phyloP scores from a whole-genome alignment of 768 basidiomycete species.

The Hericium erinaceus region DNA sequence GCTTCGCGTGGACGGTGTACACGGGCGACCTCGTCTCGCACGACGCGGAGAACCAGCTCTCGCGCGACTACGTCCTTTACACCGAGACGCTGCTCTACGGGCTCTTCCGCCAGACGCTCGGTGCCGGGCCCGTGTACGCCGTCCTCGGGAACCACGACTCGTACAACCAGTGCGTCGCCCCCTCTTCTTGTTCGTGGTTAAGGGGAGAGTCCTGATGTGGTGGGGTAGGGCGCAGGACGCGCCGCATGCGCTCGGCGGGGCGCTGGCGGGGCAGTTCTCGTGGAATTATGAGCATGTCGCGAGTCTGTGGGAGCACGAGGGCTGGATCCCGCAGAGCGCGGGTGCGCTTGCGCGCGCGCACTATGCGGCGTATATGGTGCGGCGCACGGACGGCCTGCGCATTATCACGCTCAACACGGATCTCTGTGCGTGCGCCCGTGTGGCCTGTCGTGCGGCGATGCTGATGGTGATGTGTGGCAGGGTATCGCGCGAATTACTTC shows the following conservation, averaged over 20 bases:
- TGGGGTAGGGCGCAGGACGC: slow-evolving; percentile 48
- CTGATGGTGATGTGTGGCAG: not conserved
- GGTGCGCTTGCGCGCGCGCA: slow-evolving; percentile 52
- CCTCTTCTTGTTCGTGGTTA: no score
- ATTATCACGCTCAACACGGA: slow-evolving; percentile 73
- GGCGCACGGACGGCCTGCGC: slow-evolving; percentile 54
- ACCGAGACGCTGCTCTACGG: slow-evolving; percentile 53
- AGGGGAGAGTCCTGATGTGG: not conserved
- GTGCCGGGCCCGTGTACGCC: slow-evolving; percentile 64
- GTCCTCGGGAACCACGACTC: slow-evolving; percentile 73
- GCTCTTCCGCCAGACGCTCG: slow-evolving; percentile 52
- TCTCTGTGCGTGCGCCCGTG: slow-evolving; percentile 42
- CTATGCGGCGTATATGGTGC: slow-evolving; percentile 67
- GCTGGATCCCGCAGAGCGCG: slow-evolving; percentile 55
- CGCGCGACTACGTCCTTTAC: slow-evolving; percentile 38
- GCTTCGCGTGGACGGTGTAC: slow-evolving; percentile 57
- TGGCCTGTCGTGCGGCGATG: not conserved
- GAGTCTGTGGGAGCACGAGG: slow-evolving; percentile 57
- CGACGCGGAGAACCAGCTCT: slow-evolving; percentile 55
- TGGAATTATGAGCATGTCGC: slow-evolving; percentile 77
- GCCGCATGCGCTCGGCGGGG: slow-evolving; percentile 44
- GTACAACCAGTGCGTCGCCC: slow-evolving; percentile 44
- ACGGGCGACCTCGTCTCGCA: slow-evolving; percentile 73
- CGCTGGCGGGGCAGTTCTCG: slow-evolving; percentile 51
- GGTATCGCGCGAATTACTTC: slow-evolving; percentile 53